A percentile compares a stretch with the other conserved stretches of the same genome.
phyloP scores from a whole-genome alignment of 306 rosid species.

The Inga leiocalycina region DNA sequence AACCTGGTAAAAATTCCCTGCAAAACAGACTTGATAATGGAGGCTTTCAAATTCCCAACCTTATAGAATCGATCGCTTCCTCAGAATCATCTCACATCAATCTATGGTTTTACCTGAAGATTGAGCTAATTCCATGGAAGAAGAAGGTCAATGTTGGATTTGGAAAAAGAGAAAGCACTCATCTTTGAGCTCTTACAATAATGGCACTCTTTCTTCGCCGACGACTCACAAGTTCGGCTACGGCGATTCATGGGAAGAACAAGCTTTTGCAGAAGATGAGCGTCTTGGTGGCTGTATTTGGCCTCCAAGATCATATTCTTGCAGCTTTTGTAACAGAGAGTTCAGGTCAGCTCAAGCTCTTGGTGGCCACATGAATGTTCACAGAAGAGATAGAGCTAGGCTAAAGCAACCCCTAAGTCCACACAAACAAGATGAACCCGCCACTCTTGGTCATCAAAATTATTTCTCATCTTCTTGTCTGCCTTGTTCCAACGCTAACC shows the following conservation, averaged over 20 bases:
- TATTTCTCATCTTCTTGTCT: slow-evolving; percentile 44
- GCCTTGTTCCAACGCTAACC: slow-evolving; percentile 56
- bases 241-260: slow-evolving; percentile 77
- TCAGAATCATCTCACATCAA: neutral
- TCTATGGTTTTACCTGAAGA: neutral
- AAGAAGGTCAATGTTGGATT: slow-evolving; percentile 52
- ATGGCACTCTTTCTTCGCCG: neutral
- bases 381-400: slow-evolving; percentile 82
- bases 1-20: neutral
- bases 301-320: slow-evolving; percentile 90
- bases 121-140: slow-evolving; percentile 46
- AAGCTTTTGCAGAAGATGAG: slow-evolving; percentile 82
- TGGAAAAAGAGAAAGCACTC: slow-evolving; percentile 61
- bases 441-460: slow-evolving; percentile 8
- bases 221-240: slow-evolving; percentile 28
- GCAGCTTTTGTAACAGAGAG: slow-evolving; percentile 81
- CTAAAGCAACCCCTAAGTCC: slow-evolving; percentile 63
- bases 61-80: neutral
- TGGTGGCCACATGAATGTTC: slow-evolving; percentile 93
- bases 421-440: slow-evolving; percentile 21
- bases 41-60: neutral
- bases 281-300: slow-evolving; percentile 67
- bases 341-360: slow-evolving; percentile 90
- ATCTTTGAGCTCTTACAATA: slow-evolving; percentile 22
- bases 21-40: neutral